Conservation (phyloP, 331 rosid species). For the Malus hybrid region DNA sequence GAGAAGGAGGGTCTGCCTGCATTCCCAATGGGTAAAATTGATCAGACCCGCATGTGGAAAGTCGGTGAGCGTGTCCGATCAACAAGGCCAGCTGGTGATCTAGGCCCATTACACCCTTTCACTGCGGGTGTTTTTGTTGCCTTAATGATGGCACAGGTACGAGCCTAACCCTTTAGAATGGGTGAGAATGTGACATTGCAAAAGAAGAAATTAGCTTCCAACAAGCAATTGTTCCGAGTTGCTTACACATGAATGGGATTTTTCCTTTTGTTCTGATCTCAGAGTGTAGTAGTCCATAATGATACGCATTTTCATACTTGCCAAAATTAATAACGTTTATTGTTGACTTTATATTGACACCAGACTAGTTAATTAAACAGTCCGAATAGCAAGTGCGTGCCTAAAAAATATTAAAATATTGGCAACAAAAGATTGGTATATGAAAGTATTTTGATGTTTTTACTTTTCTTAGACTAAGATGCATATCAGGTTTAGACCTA, state of each 20-base stretch:
- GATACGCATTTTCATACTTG: too few relatives aligned
- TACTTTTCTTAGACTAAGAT: too few relatives aligned
- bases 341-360: too few relatives aligned
- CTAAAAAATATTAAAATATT: too few relatives aligned
- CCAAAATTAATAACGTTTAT: too few relatives aligned
- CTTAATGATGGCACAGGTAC: conserved; percentile 98
- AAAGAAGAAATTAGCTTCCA: too few relatives aligned
- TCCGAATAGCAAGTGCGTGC: too few relatives aligned
- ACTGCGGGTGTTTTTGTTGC: conserved; percentile 98
- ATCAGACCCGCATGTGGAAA: conserved; percentile 98
- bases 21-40: conserved; percentile 97
- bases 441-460: too few relatives aligned
- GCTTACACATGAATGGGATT: background rate
- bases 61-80: conserved; percentile 88
- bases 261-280: background rate
- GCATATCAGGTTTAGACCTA: too few relatives aligned
- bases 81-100: conserved; percentile 74
- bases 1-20: conserved; percentile 97
- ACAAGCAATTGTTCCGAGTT: too few relatives aligned
- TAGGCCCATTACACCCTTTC: conserved; percentile 81
- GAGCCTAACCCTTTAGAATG: background rate
- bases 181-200: background rate
- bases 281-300: background rate
- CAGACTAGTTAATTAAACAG: too few relatives aligned
- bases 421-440: too few relatives aligned